Evolutionary conservation across 2,329 filamentous ascomycete species (phyloP).

Genomic region (Ceratocystis smalleyi): DNA sequence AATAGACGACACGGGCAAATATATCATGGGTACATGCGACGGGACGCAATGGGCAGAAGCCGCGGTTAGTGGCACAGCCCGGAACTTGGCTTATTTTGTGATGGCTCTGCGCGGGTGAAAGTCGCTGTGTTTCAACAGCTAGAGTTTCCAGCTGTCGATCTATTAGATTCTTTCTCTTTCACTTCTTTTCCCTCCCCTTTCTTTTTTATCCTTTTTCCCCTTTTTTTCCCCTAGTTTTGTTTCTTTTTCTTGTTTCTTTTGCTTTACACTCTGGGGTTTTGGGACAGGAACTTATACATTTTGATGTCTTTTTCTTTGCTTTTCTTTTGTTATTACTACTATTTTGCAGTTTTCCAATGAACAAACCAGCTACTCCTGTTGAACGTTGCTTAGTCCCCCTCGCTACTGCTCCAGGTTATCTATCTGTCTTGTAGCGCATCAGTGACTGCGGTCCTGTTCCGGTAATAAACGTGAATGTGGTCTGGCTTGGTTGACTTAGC

Average conservation of each 20-base stretch:
- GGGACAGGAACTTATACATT: not conserved
- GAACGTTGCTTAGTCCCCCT: not conserved
- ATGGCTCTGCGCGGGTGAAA: too few relatives aligned
- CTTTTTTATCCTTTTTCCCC: too few relatives aligned
- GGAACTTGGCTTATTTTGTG: too few relatives aligned
- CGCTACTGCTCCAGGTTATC: not conserved
- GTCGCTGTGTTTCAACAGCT: too few relatives aligned
- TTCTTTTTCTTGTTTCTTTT: slow-evolving; percentile 13
- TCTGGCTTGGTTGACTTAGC: too few relatives aligned
- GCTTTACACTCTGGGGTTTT: not conserved
- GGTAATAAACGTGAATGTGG: too few relatives aligned
- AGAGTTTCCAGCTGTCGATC: too few relatives aligned
- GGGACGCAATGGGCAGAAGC: too few relatives aligned
- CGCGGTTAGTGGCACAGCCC: too few relatives aligned
- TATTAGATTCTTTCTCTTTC: not conserved
- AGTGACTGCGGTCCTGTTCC: too few relatives aligned
- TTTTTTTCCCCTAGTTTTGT: slow-evolving; percentile 6
- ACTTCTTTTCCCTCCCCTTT: not conserved
- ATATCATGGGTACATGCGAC: too few relatives aligned
- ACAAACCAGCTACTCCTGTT: not conserved
- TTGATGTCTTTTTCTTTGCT: not conserved
- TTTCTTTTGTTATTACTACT: not conserved
- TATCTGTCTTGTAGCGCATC: not conserved
- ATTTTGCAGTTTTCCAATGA: not conserved
- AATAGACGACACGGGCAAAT: too few relatives aligned